These are phyloP conservation scores for Laguncularia racemosa DNA, from an alignment of 345 rosid genomes.

Conservation along the genomic window DNA sequence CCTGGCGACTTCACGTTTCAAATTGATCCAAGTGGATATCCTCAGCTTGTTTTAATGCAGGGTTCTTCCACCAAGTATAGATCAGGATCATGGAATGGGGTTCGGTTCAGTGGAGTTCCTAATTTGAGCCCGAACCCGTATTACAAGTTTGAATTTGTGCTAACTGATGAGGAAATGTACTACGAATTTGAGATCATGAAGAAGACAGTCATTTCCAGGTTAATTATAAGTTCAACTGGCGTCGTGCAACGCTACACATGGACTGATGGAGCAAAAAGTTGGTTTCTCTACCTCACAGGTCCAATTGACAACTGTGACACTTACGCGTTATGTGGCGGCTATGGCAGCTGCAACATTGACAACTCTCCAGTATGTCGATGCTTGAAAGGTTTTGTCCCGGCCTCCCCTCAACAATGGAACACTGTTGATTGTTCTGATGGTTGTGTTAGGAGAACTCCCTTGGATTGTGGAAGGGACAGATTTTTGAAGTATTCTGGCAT, in stretches of 20 bases:
- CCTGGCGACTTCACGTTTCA: conserved; percentile 19
- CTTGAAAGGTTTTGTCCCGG: background rate
- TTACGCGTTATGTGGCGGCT: conserved; percentile 20
- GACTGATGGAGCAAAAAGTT: conserved; percentile 15
- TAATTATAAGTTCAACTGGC: conserved; percentile 15
- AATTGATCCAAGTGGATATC: conserved; percentile 18
- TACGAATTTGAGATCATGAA: conserved; percentile 11
- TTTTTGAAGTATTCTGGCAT: background rate
- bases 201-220: conserved; percentile 13
- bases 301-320: conserved; percentile 31
- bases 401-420: background rate
- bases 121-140: conserved; percentile 15
- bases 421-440: background rate
- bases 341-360: conserved; percentile 19
- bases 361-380: conserved; percentile 6
- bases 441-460: background rate
- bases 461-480: background rate
- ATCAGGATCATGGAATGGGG: conserved; percentile 37
- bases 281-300: conserved; percentile 16
- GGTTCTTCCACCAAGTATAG: conserved; percentile 11
- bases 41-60: conserved; percentile 17
- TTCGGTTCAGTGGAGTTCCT: conserved; percentile 23
- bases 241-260: conserved; percentile 14
- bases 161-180: conserved; percentile 17
- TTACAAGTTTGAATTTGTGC: conserved; percentile 14